Conservation (phyloP, 2,329 filamentous ascomycete species). For the Sphaerulina musiva region DNA sequence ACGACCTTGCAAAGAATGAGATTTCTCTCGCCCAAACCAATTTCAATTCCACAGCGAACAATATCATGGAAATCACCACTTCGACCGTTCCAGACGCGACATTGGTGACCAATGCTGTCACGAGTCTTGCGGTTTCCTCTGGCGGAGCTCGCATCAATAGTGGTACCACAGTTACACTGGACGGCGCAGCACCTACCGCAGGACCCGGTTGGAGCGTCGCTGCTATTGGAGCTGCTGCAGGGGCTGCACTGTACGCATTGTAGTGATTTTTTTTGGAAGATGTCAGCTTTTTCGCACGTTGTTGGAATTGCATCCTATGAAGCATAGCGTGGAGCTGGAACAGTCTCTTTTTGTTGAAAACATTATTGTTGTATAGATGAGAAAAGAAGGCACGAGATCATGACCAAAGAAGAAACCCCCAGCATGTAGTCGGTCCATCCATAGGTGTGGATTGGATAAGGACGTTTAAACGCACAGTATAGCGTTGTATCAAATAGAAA, state of each 20-base stretch:
- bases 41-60: conserved; percentile 50
- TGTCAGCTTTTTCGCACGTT: too few relatives aligned
- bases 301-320: too few relatives aligned
- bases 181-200: conserved; percentile 23
- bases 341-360: too few relatives aligned
- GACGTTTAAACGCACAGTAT: too few relatives aligned
- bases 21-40: conserved; percentile 56
- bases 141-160: conserved; percentile 40
- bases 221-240: conserved; percentile 10
- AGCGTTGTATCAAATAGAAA: too few relatives aligned
- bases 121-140: conserved; percentile 39
- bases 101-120: conserved; percentile 46
- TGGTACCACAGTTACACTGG: conserved; percentile 13
- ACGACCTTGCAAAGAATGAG: conserved; percentile 54
- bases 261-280: neutral
- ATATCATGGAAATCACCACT: conserved; percentile 50
- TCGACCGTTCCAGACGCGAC: conserved; percentile 50
- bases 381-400: too few relatives aligned
- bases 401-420: too few relatives aligned
- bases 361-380: too few relatives aligned
- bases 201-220: conserved; percentile 26
- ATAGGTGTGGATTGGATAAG: too few relatives aligned
- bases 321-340: too few relatives aligned
- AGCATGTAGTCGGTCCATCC: too few relatives aligned
- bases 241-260: conserved; percentile 6